Percentiles rank a stretch among this genome's conserved stretches.
phyloP scores from a whole-genome alignment of 1,284 basidiomycete genomes.

The Earliella scabrosa region DNA sequence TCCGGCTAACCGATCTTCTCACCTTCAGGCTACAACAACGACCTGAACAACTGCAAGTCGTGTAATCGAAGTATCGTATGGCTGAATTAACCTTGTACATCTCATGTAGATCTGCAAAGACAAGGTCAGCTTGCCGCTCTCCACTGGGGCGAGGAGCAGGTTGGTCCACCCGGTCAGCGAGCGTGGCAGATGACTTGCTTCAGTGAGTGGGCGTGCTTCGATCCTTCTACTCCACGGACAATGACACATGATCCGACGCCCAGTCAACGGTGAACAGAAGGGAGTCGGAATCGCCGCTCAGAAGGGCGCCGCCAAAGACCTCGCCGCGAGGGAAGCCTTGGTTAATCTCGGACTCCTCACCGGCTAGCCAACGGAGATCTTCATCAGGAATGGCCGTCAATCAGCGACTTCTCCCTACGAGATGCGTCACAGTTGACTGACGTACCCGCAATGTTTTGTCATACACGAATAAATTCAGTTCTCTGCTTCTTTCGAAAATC shows the following conservation, averaged over 20 bases:
- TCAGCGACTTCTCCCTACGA: background rate
- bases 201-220: slow-evolving; percentile 49
- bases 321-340: slow-evolving; percentile 53
- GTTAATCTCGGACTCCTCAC: slow-evolving; percentile 18
- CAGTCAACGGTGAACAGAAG: slow-evolving; percentile 53
- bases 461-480: background rate
- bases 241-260: background rate
- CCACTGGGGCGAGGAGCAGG: slow-evolving; percentile 42
- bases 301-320: slow-evolving; percentile 55
- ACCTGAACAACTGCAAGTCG: slow-evolving; percentile 55
- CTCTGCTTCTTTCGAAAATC: background rate
- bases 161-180: slow-evolving; percentile 46
- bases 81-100: too few species aligned
- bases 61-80: too few species aligned
- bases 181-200: slow-evolving; percentile 60
- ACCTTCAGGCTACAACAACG: slow-evolving; percentile 45
- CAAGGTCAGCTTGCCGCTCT: slow-evolving; percentile 32
- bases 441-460: background rate
- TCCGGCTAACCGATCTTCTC: background rate
- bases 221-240: background rate
- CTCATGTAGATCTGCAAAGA: slow-evolving; percentile 49
- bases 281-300: slow-evolving; percentile 47
- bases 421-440: background rate
- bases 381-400: slow-evolving; percentile 2
- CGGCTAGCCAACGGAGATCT: background rate